Percentiles rank a stretch among this genome's conserved stretches.
phyloP scores from a whole-genome alignment of 2,329 filamentous ascomycete genomes.

The Pseudogymnoascus verrucosus region DNA sequence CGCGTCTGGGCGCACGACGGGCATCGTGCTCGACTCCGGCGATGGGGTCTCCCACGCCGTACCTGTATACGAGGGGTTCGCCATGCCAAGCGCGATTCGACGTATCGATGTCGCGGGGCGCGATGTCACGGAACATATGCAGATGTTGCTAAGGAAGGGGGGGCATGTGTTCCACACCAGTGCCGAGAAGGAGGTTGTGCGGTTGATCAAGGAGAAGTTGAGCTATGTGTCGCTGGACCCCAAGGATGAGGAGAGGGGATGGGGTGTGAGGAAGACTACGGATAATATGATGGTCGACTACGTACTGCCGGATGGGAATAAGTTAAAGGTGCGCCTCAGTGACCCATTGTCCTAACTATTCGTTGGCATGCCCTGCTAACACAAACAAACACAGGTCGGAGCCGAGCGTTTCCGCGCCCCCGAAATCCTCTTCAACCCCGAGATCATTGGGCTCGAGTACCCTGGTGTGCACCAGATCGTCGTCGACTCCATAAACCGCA shows the following conservation, averaged over 20 bases:
- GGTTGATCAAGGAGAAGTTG: slow-evolving; percentile 91
- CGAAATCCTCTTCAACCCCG: slow-evolving; percentile 95
- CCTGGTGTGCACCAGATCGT: slow-evolving; percentile 96
- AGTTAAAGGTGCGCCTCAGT: slow-evolving; percentile 60
- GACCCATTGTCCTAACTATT: not conserved
- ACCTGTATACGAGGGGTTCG: slow-evolving; percentile 95
- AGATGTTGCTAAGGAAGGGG: slow-evolving; percentile 81
- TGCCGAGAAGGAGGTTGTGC: slow-evolving; percentile 97
- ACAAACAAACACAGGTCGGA: slow-evolving; percentile 54
- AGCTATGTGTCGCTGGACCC: slow-evolving; percentile 89
- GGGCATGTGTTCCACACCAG: slow-evolving; percentile 95
- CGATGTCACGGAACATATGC: slow-evolving; percentile 93
- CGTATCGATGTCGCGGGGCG: slow-evolving; percentile 93
- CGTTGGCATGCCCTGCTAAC: not conserved
- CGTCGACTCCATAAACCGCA: slow-evolving; percentile 89
- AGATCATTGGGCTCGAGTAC: slow-evolving; percentile 94
- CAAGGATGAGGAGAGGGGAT: slow-evolving; percentile 93
- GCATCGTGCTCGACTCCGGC: slow-evolving; percentile 89
- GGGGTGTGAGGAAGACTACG: slow-evolving; percentile 71
- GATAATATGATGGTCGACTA: slow-evolving; percentile 79
- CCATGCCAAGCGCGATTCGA: slow-evolving; percentile 90
- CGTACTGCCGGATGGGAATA: slow-evolving; percentile 83
- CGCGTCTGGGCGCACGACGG: slow-evolving; percentile 89
- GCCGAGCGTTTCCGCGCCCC: slow-evolving; percentile 91
- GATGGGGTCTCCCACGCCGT: slow-evolving; percentile 97